Evolutionary conservation across 495 filamentous ascomycete species (phyloP).

Genomic region (Penicillium soppii): DNA sequence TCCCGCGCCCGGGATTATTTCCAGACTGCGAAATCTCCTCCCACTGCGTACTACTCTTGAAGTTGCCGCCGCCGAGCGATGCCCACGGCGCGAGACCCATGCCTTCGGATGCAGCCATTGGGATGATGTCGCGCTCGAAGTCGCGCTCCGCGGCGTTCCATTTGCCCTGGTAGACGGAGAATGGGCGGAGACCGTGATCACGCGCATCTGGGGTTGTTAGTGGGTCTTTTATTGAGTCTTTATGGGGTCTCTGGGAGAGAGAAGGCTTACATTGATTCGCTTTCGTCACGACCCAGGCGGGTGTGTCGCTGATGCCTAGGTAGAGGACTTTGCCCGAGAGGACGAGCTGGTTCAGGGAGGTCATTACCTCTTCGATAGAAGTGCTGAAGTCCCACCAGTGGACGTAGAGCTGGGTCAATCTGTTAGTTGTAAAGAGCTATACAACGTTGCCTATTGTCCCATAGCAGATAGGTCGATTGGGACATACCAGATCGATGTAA

Average conservation of each 20-base stretch:
- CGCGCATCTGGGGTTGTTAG: constrained; percentile 49
- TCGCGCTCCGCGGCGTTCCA: constrained; percentile 63
- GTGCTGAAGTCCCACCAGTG: constrained; percentile 69
- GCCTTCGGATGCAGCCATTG: constrained; percentile 63
- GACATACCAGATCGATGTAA: constrained; percentile 58
- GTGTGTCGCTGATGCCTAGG: constrained; percentile 66
- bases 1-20: constrained; percentile 22
- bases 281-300: constrained; percentile 68
- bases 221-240: no score
- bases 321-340: constrained; percentile 65
- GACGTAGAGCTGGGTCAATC: constrained; percentile 35
- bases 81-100: constrained; percentile 70
- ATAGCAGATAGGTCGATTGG: no score
- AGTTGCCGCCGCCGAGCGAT: constrained; percentile 57
- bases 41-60: constrained; percentile 23
- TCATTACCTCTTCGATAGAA: constrained; percentile 69
- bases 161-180: constrained; percentile 65
- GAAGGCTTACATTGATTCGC: constrained; percentile 51
- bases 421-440: no score
- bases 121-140: constrained; percentile 69
- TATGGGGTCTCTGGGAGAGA: not conserved
- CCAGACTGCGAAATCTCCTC: constrained; percentile 16
- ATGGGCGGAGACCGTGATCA: constrained; percentile 60
- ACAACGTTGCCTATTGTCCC: not conserved
- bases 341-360: constrained; percentile 60